phyloP scores from a whole-genome alignment of 345 rosid genomes.

The Eucalyptus paniculata region DNA sequence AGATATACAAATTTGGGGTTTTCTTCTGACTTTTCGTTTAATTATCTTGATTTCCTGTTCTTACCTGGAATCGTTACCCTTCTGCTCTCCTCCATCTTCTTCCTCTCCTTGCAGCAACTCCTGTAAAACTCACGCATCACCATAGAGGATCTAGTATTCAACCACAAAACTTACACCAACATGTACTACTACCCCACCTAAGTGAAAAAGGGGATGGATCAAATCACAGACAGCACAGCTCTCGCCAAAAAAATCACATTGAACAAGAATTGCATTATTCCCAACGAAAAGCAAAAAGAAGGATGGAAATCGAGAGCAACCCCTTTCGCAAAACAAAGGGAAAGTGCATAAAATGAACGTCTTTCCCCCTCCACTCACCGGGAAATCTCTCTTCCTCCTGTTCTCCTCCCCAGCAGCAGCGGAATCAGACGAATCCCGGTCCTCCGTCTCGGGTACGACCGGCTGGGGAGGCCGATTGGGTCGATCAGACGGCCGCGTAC shows the following conservation, averaged over 20 bases:
- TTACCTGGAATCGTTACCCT: conserved; percentile 45
- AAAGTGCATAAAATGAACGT: neutral
- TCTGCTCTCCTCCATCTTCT: conserved; percentile 8
- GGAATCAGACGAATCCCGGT: neutral
- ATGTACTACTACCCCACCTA: neutral
- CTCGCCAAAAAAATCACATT: conserved; percentile 9
- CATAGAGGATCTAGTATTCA: neutral
- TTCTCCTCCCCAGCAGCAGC: neutral
- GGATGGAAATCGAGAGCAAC: neutral
- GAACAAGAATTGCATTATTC: conserved; percentile 11
- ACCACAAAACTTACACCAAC: neutral
- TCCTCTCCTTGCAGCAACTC: neutral
- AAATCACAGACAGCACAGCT: neutral
- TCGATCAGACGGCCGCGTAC: conserved; percentile 17
- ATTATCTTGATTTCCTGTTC: conserved; percentile 1
- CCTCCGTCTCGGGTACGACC: conserved; percentile 6
- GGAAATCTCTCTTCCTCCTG: neutral
- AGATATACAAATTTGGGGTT: neutral
- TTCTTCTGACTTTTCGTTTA: neutral
- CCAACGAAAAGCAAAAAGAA: neutral
- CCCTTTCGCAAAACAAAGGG: neutral
- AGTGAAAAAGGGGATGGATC: neutral
- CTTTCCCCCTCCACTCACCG: conserved; percentile 12
- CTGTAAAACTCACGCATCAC: conserved; percentile 1
- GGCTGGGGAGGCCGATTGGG: conserved; percentile 10